phyloP scores from a whole-genome alignment of 345 rosid genomes.

The Syzygium aromaticum region DNA sequence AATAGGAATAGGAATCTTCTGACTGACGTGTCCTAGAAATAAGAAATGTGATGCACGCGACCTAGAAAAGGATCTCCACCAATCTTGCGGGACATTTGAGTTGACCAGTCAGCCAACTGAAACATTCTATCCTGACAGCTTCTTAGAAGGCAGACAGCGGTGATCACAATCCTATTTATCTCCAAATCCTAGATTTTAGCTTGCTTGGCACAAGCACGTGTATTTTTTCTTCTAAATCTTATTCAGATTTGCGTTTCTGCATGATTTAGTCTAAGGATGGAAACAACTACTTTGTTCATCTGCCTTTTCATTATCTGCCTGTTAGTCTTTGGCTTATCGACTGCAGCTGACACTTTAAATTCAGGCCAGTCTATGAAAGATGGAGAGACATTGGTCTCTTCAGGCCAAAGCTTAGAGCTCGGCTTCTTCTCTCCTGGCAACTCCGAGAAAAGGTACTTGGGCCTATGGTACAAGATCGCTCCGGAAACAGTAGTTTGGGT shows the following conservation, averaged over 20 bases:
- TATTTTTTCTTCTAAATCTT: background rate
- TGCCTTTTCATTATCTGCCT: background rate
- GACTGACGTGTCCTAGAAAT: background rate
- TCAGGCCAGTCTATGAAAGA: background rate
- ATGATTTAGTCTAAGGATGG: background rate
- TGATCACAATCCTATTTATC: background rate
- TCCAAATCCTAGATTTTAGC: background rate
- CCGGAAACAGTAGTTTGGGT: slow-evolving; percentile 21
- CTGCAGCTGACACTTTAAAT: background rate
- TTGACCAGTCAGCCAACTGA: background rate
- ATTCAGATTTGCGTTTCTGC: background rate
- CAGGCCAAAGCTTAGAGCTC: slow-evolving; percentile 2
- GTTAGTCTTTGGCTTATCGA: background rate
- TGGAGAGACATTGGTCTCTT: slow-evolving; percentile 5
- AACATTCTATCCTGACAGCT: background rate
- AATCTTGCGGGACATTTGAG: background rate
- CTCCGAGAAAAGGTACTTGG: slow-evolving; percentile 16
- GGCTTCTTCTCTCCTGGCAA: slow-evolving; percentile 11
- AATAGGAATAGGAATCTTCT: background rate
- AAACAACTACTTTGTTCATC: background rate
- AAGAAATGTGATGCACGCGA: background rate
- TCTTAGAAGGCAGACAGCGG: background rate
- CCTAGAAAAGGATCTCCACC: background rate
- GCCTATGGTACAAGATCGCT: slow-evolving; percentile 25
- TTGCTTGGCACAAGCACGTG: background rate